Evolutionary conservation across 345 rosid genomes (phyloP).

Genomic region (Euphorbia tirucalli): DNA sequence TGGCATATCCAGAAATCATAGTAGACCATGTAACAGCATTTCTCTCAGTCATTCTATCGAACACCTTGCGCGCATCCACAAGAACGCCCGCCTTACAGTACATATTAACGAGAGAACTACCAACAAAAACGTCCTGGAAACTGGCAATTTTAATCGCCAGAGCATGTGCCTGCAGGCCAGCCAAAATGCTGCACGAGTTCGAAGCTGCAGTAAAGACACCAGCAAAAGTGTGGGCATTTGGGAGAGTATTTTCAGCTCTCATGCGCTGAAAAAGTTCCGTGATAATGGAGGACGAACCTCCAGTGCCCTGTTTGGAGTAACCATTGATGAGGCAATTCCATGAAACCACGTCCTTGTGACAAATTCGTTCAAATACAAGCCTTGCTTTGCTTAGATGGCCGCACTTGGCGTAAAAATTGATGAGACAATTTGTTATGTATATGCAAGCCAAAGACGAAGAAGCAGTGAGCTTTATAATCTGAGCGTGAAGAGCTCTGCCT

Average conservation of each 20-base stretch:
- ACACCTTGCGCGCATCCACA: conserved; percentile 55
- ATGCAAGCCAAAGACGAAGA: conserved; percentile 36
- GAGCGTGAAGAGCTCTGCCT: conserved; percentile 69
- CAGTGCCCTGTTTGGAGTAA: conserved; percentile 51
- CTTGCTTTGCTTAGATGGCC: conserved; percentile 48
- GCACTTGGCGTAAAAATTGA: conserved; percentile 70
- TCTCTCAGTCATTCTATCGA: conserved; percentile 60
- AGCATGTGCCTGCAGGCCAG: conserved; percentile 64
- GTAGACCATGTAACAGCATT: conserved; percentile 63
- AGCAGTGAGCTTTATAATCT: conserved; percentile 35
- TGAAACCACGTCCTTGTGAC: conserved; percentile 58
- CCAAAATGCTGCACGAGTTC: conserved; percentile 29
- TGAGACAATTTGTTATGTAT: conserved; percentile 56
- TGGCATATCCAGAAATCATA: conserved; percentile 73
- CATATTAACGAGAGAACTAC: conserved; percentile 65
- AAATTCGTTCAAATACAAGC: conserved; percentile 50
- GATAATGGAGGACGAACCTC: conserved; percentile 38
- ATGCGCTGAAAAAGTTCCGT: conserved; percentile 60
- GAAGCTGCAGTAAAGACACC: conserved; percentile 69
- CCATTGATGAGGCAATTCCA: conserved; percentile 88
- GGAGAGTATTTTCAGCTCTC: conserved; percentile 58
- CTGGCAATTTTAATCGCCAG: conserved; percentile 52
- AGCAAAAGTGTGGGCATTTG: conserved; percentile 72
- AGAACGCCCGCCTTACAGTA: conserved; percentile 59
- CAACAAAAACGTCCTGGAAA: conserved; percentile 70